A percentile compares a stretch with the other conserved stretches of the same genome.
Evolutionary conservation across 202 grass and related monocot species (phyloP).

Genomic region (Schoenoplectus triqueter): DNA sequence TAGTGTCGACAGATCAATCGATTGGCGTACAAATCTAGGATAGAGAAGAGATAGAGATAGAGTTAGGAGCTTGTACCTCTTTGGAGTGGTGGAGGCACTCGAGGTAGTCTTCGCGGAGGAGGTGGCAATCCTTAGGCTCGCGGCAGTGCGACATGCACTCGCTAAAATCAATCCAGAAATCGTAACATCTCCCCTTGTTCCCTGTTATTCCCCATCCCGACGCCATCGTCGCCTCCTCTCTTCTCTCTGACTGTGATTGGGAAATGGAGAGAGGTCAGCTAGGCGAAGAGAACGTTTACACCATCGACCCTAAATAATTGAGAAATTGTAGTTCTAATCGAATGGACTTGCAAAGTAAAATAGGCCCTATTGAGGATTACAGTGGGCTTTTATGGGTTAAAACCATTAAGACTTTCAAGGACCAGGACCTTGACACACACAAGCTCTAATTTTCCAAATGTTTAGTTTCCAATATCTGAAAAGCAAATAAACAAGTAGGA

Average conservation of each 20-base stretch:
- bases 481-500: not conserved
- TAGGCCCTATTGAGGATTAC: not conserved
- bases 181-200: slow-evolving; percentile 98
- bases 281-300: slow-evolving; percentile 25
- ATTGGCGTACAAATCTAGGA: slow-evolving; percentile 13
- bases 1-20: not conserved
- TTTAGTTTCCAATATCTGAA: not conserved
- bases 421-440: not conserved
- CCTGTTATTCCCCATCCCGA: slow-evolving; percentile 98
- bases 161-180: slow-evolving; percentile 98
- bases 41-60: not conserved
- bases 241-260: slow-evolving; percentile 34
- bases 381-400: not conserved
- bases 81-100: slow-evolving; percentile 99
- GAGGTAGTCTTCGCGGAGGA: slow-evolving; percentile 96
- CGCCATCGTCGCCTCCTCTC: slow-evolving; percentile 54
- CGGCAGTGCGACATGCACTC: slow-evolving; percentile 98
- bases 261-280: slow-evolving; percentile 23
- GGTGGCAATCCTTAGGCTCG: slow-evolving; percentile 80
- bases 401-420: not conserved
- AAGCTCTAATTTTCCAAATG: not conserved
- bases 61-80: slow-evolving; percentile 44
- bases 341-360: not conserved
- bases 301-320: slow-evolving; percentile 26
- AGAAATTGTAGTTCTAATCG: not conserved